These are phyloP conservation scores for Vitis hybrid DNA, from an alignment of 177 flowering plant genomes.

Conservation along the genomic window DNA sequence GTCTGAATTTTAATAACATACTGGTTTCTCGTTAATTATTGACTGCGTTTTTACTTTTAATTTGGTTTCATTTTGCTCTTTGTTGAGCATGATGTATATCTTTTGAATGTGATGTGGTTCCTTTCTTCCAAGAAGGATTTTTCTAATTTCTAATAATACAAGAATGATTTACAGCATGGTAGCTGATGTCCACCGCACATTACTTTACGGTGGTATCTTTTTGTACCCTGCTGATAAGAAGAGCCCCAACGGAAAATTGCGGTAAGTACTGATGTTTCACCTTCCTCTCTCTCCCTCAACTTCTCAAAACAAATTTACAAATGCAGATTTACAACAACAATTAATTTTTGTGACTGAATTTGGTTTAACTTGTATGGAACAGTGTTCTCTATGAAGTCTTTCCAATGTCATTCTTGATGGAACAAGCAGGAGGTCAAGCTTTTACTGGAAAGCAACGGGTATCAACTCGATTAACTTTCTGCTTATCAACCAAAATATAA, in stretches of 20 bases:
- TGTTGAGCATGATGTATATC: neutral
- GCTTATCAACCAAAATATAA: neutral
- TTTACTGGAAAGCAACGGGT: slow-evolving; percentile 96
- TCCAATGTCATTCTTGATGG: slow-evolving; percentile 98
- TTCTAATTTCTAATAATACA: slow-evolving; percentile 1
- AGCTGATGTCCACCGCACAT: slow-evolving; percentile 83
- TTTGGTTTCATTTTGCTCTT: neutral
- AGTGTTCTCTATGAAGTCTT: slow-evolving; percentile 77
- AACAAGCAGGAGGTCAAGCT: slow-evolving; percentile 97
- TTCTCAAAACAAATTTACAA: too few species aligned
- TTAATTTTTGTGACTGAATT: too few species aligned
- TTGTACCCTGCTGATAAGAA: slow-evolving; percentile 97
- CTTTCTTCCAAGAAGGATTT: neutral
- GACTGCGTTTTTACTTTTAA: too few species aligned
- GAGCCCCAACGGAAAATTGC: slow-evolving; percentile 90
- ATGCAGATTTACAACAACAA: too few species aligned
- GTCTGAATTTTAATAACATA: too few species aligned
- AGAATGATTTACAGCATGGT: slow-evolving; percentile 53
- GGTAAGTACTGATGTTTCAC: slow-evolving; percentile 43
- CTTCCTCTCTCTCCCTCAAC: too few species aligned
- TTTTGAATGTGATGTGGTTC: neutral
- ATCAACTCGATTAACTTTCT: slow-evolving; percentile 5
- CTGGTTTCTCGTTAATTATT: too few species aligned
- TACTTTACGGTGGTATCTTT: slow-evolving; percentile 91
- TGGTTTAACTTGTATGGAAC: too few species aligned